Conservation (phyloP, 805 yeast species). For the Cyberlindnera japonica region DNA sequence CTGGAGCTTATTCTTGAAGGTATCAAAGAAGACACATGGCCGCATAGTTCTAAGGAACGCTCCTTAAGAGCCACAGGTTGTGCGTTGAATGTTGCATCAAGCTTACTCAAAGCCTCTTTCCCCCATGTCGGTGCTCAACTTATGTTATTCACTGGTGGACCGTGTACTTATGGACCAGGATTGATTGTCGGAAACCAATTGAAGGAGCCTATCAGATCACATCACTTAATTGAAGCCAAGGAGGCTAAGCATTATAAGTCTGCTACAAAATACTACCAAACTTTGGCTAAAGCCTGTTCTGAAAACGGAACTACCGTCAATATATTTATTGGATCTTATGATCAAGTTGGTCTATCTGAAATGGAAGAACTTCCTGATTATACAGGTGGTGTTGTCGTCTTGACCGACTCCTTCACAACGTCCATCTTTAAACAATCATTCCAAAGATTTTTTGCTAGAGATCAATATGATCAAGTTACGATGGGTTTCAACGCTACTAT, state of each 20-base stretch:
- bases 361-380: constrained; percentile 82
- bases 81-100: constrained; percentile 48
- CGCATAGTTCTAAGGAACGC: constrained; percentile 42
- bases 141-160: constrained; percentile 56
- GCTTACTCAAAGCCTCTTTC: constrained; percentile 35
- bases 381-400: constrained; percentile 86
- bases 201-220: constrained; percentile 64
- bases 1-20: constrained; percentile 46
- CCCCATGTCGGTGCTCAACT: constrained; percentile 52
- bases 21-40: constrained; percentile 47
- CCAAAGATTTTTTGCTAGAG: constrained; percentile 50
- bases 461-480: constrained; percentile 36
- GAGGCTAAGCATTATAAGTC: constrained; percentile 38
- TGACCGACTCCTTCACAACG: constrained; percentile 91
- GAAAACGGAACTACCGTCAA: constrained; percentile 52
- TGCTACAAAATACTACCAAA: constrained; percentile 45
- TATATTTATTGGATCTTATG: constrained; percentile 62
- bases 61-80: constrained; percentile 55
- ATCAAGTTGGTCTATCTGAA: constrained; percentile 90
- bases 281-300: constrained; percentile 45
- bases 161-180: constrained; percentile 66
- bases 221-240: constrained; percentile 52
- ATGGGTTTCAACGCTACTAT: constrained; percentile 59
- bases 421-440: constrained; percentile 91
- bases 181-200: constrained; percentile 50